Conservation (phyloP, 2,329 filamentous ascomycete genomes). For the Fusarium camptoceras region DNA sequence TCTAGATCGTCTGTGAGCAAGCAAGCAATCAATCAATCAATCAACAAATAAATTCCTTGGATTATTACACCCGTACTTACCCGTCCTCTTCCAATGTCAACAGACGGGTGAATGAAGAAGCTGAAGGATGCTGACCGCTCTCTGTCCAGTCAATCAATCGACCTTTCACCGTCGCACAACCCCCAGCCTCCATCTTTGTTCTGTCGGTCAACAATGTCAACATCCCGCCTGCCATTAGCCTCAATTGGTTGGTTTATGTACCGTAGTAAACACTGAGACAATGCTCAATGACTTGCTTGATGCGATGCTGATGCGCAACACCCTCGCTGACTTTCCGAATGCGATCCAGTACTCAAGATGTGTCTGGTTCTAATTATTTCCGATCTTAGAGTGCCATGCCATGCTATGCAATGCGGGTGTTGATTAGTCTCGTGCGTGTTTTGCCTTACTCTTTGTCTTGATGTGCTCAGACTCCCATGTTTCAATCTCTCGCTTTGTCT, state of each 20-base stretch:
- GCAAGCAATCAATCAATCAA: background rate
- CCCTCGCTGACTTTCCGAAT: constrained; percentile 14
- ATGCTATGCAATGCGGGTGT: constrained; percentile 10
- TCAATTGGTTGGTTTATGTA: background rate
- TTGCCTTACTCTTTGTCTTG: constrained; percentile 3
- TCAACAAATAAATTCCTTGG: constrained; percentile 32
- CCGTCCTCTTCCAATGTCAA: background rate
- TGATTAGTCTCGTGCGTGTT: constrained; percentile 11
- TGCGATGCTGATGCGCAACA: constrained; percentile 7
- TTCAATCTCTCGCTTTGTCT: constrained; percentile 25
- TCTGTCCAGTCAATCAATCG: background rate
- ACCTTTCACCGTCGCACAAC: constrained; percentile 7
- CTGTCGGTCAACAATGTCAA: background rate
- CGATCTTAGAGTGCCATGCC: constrained; percentile 15
- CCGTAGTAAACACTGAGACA: constrained; percentile 29
- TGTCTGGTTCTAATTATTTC: constrained; percentile 4
- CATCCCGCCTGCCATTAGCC: background rate
- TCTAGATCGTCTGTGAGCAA: constrained; percentile 31
- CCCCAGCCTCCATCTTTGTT: constrained; percentile 10
- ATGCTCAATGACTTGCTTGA: constrained; percentile 34
- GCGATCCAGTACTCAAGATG: constrained; percentile 12
- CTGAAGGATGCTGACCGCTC: constrained; percentile 20
- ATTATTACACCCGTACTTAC: constrained; percentile 3
- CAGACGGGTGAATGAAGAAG: background rate
- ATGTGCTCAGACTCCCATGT: constrained; percentile 25